Conservation (phyloP, 2,329 filamentous ascomycete species). For the Xenoacremonium recifei region DNA sequence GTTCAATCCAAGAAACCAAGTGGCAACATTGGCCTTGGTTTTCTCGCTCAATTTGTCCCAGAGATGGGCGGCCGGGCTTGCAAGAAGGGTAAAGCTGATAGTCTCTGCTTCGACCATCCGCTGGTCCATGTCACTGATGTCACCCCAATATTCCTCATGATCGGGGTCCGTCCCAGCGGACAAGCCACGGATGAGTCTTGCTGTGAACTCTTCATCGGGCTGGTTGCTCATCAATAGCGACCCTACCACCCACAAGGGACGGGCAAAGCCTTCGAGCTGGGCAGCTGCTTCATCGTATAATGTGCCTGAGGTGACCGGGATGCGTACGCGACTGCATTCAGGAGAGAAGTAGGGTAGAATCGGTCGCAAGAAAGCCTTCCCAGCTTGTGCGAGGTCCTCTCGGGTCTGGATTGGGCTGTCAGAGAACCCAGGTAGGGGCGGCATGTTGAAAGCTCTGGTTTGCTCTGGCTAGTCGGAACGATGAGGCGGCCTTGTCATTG, state of each 20-base stretch:
- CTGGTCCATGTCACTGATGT: conserved; percentile 43
- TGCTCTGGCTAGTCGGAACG: no score
- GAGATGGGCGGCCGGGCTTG: conserved; percentile 32
- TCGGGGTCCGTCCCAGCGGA: conserved; percentile 28
- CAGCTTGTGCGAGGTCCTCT: conserved; percentile 32
- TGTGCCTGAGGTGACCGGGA: conserved; percentile 34
- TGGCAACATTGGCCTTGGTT: conserved; percentile 33
- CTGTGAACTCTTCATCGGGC: conserved; percentile 2
- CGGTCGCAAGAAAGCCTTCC: conserved; percentile 31
- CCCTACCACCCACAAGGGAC: conserved; percentile 4
- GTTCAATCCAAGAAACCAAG: conserved; percentile 41
- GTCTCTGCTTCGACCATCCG: conserved; percentile 53
- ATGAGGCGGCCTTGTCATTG: no score
- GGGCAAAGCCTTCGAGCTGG: conserved; percentile 41
- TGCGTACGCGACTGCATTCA: conserved; percentile 30
- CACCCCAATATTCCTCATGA: conserved; percentile 43
- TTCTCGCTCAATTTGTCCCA: conserved; percentile 29
- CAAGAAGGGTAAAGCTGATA: conserved; percentile 44
- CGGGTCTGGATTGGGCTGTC: conserved; percentile 36
- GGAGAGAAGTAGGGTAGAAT: conserved; percentile 32
- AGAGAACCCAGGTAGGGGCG: conserved; percentile 35
- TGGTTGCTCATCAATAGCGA: conserved; percentile 2
- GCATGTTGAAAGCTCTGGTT: no score
- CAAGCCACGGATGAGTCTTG: conserved; percentile 29
- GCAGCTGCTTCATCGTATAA: conserved; percentile 42